Base-by-base conservation (phyloP, 2,329 filamentous ascomycete genomes). In the Colletotrichum aenigma region DNA sequence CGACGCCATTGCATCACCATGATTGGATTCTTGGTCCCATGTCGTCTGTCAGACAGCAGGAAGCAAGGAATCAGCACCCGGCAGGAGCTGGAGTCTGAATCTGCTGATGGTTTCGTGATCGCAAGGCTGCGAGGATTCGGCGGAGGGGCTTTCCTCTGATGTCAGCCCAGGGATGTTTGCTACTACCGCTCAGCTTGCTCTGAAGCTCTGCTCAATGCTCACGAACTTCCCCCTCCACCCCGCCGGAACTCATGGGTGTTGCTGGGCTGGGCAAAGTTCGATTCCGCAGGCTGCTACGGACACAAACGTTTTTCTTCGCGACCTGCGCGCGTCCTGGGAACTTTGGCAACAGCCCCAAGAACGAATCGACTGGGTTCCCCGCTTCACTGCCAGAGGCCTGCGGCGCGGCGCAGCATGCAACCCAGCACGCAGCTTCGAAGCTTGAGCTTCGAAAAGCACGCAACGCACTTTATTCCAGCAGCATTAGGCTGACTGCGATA, bases 301-400 rank as follows among this genome's bases (percentile, higher is more conserved):
- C 24, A 26, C 34, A 21, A 10, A 38, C 24, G 55, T 30, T 30
- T 58, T 16, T 30, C 55, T 58, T 58, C 43, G 43, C 43, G 43
- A 52, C 43, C 43, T 52, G 43, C 43, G 43, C 43, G 43, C 43
- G 43, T 34, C 18, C 30, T 61, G 4, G 58, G 58, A 34, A 61
- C 58, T 61, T 21, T 61, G 58, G 58, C 58, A 61, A 32, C 43
- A 52, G 43, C 43, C 43, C 43, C 43, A 52, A 61, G 16, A 13
- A 61, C 30, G 58, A 32, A n/a, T 28, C 21, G 30, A 67, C 69
- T 58, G 56, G 69, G 69, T 73, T 73, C 73, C 73, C 73, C 73
- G 73, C 73, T 75, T 73, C 71, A 24, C 36, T 15, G 66, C 56
- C 56, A 70, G 67, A 56, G 56, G 55, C 36, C 36, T 62, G 34